Conservation (phyloP, 352 stramenopile species). For the Hyaloperonospora brassicae region DNA sequence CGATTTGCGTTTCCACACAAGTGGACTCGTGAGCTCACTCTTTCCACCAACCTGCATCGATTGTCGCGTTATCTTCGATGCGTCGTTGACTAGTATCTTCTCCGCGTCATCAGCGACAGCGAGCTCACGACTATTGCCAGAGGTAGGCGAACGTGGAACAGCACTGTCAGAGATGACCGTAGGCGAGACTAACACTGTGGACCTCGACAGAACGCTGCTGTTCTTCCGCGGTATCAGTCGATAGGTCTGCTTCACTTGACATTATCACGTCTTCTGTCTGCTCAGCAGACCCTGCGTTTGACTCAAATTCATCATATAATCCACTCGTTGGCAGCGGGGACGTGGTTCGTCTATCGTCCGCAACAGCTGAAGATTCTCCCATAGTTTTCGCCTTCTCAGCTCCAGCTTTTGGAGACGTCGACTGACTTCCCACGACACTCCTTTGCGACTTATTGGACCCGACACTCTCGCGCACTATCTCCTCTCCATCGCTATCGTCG, state of each 20-base stretch:
- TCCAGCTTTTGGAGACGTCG: slow-evolving; percentile 6
- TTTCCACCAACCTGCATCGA: slow-evolving; percentile 17
- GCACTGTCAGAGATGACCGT: no score
- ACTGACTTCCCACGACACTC: slow-evolving; percentile 6
- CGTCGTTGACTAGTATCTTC: slow-evolving; percentile 5
- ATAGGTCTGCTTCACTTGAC: neutral
- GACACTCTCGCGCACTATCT: slow-evolving; percentile 62
- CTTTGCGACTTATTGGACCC: slow-evolving; percentile 17
- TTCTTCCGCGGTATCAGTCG: neutral
- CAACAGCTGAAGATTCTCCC: neutral
- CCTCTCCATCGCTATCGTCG: slow-evolving; percentile 26
- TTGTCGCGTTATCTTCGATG: slow-evolving; percentile 14
- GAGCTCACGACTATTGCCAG: slow-evolving; percentile 1
- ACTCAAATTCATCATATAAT: neutral
- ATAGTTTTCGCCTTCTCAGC: neutral
- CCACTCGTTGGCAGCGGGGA: neutral
- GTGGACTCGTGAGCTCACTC: slow-evolving; percentile 13
- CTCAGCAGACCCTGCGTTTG: neutral
- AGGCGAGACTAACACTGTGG: neutral
- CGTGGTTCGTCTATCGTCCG: neutral
- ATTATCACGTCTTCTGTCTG: neutral
- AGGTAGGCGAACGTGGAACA: no score
- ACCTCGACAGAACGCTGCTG: neutral
- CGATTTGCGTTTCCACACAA: slow-evolving; percentile 25
- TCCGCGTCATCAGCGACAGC: neutral